Percentiles rank a stretch among this genome's conserved stretches.
phyloP scores from a whole-genome alignment of 2,329 filamentous ascomycete species.

The Peltaster fructicola region DNA sequence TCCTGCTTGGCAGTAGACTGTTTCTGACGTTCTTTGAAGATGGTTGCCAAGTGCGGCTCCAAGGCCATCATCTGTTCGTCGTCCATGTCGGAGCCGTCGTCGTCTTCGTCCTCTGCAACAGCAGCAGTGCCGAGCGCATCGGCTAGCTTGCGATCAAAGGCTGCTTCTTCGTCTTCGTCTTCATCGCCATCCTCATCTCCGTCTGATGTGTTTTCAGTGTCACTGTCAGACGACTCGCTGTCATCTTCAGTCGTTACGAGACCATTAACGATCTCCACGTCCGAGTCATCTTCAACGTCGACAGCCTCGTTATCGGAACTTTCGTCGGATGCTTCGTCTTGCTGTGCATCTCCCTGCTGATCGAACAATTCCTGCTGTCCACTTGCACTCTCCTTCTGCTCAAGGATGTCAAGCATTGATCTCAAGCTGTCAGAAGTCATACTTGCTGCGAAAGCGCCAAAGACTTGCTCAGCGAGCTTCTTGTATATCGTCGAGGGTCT shows the following conservation, averaged over 20 bases:
- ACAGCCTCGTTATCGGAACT: conserved; percentile 21
- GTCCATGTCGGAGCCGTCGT: conserved; percentile 64
- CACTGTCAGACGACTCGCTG: conserved; percentile 10
- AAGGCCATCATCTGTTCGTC: conserved; percentile 90
- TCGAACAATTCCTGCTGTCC: conserved; percentile 80
- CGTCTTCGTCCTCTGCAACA: conserved; percentile 42
- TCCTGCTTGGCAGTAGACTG: conserved; percentile 56
- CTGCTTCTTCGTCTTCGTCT: conserved; percentile 36
- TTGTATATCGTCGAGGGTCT: conserved; percentile 71
- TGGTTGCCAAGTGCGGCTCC: conserved; percentile 64
- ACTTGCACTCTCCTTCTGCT: conserved; percentile 60
- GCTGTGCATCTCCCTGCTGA: conserved; percentile 21
- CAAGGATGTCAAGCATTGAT: conserved; percentile 49
- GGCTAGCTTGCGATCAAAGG: conserved; percentile 59
- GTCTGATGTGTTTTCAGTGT: conserved; percentile 20
- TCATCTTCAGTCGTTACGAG: conserved; percentile 7
- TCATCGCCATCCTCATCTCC: conserved; percentile 27
- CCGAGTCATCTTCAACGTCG: conserved; percentile 19
- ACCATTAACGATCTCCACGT: conserved; percentile 20
- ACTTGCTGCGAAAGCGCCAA: conserved; percentile 60
- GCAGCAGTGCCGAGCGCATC: conserved; percentile 57
- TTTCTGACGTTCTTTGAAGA: conserved; percentile 62
- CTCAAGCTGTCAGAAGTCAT: conserved; percentile 58
- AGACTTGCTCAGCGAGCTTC: conserved; percentile 75
- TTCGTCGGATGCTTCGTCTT: conserved; percentile 10